These are phyloP conservation scores for Suillus subalutaceus DNA, from an alignment of 768 basidiomycete genomes.

Conservation along the genomic window DNA sequence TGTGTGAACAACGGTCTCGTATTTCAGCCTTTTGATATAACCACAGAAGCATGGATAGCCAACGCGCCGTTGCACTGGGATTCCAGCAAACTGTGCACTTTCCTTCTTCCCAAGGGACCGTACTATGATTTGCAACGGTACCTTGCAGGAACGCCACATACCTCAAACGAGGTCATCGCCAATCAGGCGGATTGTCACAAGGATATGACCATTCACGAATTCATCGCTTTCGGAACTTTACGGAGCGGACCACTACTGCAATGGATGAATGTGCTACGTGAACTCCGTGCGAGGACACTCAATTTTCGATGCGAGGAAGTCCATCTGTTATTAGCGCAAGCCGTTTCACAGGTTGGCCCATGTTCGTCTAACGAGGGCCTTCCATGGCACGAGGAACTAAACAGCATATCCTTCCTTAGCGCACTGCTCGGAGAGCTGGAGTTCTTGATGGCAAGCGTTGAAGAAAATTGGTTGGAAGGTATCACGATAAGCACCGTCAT, in stretches of 20 bases:
- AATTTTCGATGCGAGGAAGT: constrained; percentile 44
- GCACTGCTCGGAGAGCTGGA: constrained; percentile 41
- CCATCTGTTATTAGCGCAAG: constrained; percentile 45
- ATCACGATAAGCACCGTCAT: constrained; percentile 37
- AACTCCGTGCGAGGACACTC: constrained; percentile 41
- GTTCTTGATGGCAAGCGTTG: constrained; percentile 35
- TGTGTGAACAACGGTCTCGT: constrained; percentile 39
- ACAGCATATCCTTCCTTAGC: constrained; percentile 35
- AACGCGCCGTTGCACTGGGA: constrained; percentile 12
- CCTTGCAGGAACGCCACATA: constrained; percentile 38
- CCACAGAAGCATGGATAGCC: constrained; percentile 17
- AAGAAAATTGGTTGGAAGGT: constrained; percentile 45
- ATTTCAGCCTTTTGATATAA: constrained; percentile 35
- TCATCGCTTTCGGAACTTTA: constrained; percentile 45
- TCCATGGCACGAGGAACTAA: constrained; percentile 46
- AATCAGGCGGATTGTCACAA: constrained; percentile 43
- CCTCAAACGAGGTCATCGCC: constrained; percentile 46
- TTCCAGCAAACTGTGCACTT: constrained; percentile 29
- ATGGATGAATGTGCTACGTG: constrained; percentile 53
- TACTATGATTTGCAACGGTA: constrained; percentile 42
- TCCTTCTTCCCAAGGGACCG: constrained; percentile 32
- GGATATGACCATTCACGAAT: constrained; percentile 48
- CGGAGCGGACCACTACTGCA: constrained; percentile 49
- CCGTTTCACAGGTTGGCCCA: constrained; percentile 46
- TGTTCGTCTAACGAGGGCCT: constrained; percentile 17